These are phyloP conservation scores for Geopyxis carbonaria DNA, from an alignment of 495 filamentous ascomycete genomes.

Conservation along the genomic window DNA sequence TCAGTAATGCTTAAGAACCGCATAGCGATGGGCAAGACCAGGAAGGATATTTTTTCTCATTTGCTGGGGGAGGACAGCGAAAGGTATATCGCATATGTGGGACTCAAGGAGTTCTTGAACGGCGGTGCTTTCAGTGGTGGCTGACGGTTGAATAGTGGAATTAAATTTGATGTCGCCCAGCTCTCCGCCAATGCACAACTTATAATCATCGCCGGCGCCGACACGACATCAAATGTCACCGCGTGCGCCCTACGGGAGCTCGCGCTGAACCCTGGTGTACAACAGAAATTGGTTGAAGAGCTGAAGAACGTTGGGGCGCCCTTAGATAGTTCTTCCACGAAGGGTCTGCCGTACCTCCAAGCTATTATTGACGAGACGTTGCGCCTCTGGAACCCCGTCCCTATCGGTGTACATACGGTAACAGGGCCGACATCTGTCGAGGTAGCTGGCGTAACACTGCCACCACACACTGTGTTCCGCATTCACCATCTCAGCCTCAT, in stretches of 20 bases:
- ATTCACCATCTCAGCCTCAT: constrained; percentile 1
- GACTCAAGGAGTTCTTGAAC: too few relatives aligned
- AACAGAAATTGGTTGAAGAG: background rate
- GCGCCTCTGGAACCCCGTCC: constrained; percentile 27
- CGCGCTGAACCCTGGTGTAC: background rate
- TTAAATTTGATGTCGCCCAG: constrained; percentile 7
- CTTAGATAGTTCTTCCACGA: background rate
- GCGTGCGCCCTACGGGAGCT: constrained; percentile 3
- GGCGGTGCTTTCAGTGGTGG: too few relatives aligned
- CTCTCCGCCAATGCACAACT: constrained; percentile 13
- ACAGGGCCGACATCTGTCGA: background rate
- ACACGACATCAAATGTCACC: constrained; percentile 7
- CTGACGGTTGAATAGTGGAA: too few relatives aligned
- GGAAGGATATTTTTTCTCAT: constrained; percentile 14
- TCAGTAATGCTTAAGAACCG: constrained; percentile 7
- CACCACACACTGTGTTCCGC: background rate
- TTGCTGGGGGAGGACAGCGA: constrained; percentile 7
- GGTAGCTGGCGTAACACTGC: background rate
- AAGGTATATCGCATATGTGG: too few relatives aligned
- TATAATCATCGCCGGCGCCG: constrained; percentile 12
- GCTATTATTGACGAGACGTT: constrained; percentile 16
- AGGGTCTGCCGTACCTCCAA: constrained; percentile 7
- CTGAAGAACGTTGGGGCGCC: background rate
- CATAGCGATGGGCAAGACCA: constrained; percentile 6
- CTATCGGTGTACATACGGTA: constrained; percentile 19